These are phyloP conservation scores for Geotrichum siamense DNA, from an alignment of 1,139 yeast genomes.

Conservation along the genomic window DNA sequence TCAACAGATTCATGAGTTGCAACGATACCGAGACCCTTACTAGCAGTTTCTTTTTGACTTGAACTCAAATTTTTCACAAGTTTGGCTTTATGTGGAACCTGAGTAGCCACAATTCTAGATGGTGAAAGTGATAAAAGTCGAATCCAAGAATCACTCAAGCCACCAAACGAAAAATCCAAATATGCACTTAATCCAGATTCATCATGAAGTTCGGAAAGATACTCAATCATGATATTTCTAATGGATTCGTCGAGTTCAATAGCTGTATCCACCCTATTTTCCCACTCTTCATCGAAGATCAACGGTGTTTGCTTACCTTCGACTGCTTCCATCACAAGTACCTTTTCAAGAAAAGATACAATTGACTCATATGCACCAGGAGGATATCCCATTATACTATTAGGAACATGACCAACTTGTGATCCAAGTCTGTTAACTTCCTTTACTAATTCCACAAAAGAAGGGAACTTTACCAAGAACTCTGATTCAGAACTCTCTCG, in stretches of 20 bases:
- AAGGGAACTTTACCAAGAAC: constrained; percentile 29
- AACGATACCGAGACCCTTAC: constrained; percentile 51
- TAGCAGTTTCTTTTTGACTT: constrained; percentile 33
- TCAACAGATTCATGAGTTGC: constrained; percentile 40
- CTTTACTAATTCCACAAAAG: constrained; percentile 25
- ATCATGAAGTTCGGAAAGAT: constrained; percentile 20
- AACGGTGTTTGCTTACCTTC: constrained; percentile 48
- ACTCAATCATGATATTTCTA: constrained; percentile 34
- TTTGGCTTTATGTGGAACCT: constrained; percentile 10
- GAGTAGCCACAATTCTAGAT: constrained; percentile 21
- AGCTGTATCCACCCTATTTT: constrained; percentile 62
- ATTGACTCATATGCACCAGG: constrained; percentile 31
- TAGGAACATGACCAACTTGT: constrained; percentile 11
- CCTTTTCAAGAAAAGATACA: constrained; percentile 36
- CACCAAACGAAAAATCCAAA: constrained; percentile 34
- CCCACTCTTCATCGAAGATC: constrained; percentile 71
- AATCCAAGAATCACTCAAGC: constrained; percentile 32
- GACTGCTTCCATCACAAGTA: constrained; percentile 60
- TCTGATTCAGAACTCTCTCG: constrained; percentile 13
- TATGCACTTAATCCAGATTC: constrained; percentile 23
- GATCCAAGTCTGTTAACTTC: constrained; percentile 7
- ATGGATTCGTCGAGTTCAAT: constrained; percentile 55
- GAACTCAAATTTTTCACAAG: constrained; percentile 25
- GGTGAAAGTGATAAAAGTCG: constrained; percentile 28
- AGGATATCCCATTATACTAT: constrained; percentile 21